Base-by-base conservation (phyloP, 768 basidiomycete species). In the Trametes elegans region DNA sequence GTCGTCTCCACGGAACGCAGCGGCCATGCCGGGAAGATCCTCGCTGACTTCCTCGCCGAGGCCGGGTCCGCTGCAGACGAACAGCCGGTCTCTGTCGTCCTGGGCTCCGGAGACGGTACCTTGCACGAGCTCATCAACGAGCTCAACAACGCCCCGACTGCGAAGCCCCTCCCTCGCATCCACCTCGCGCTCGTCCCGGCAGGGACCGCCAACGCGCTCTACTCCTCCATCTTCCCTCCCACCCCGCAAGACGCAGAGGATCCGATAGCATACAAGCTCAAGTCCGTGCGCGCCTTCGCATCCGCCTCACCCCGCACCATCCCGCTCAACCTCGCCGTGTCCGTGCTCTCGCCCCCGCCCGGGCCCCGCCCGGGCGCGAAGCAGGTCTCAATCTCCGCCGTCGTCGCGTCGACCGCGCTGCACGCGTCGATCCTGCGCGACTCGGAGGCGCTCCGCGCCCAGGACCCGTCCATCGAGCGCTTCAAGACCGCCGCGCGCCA, bases 181-280 rank as follows among this genome's bases (percentile, higher is more conserved):
- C 64, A 64, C 29, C 73, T 86, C 57, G 82, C 74, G 16, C 78
- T 74, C 44, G 72, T 90, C 39, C 92, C 93, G 4, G 80, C 81
- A 45, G 93, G 93, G 23, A 96, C 93, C n/a, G 94, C 93, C 38
- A 98, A 98, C 68, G 96, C 96, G 0, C 76, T 97, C 29, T 94
- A 88, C 70, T 77, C 82, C 6, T 85, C 90, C 7, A 71, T 93
- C 26, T 95, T 88, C 69, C 84, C 84, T 0, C 79, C 82, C 0
- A 28, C 64, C 1, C 47, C 61, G 8, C 53, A 57, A 19, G 59
- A 61, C 14, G n/a, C n/a, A n/a, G n/a, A n/a, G n/a, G 63, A 69
- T 14, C 53, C 70, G 21, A 39, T 66, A 8, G 55, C 68, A 13
- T 80, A 82, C 69, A 78, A 74, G 53, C 72, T 89, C 29, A 76